phyloP scores from a whole-genome alignment of 2,329 filamentous ascomycete genomes.

The Sclerotinia sclerotiorum region DNA sequence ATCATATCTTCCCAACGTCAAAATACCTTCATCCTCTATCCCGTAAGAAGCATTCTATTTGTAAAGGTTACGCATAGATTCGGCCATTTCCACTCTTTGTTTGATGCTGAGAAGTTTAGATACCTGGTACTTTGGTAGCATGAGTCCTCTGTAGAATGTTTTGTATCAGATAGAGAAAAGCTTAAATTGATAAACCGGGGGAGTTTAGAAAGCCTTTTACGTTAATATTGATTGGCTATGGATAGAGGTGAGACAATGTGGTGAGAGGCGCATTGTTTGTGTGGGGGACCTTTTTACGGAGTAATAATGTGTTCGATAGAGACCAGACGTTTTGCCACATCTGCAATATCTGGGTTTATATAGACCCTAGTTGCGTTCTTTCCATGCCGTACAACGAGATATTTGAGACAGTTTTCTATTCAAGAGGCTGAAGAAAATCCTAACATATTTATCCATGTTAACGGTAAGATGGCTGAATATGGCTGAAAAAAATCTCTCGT shows the following conservation, averaged over 20 bases:
- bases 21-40: constrained; percentile 23
- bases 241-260: neutral
- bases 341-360: constrained; percentile 6
- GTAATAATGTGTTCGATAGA: neutral
- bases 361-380: constrained; percentile 16
- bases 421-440: neutral
- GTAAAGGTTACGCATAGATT: constrained; percentile 26
- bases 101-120: neutral
- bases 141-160: neutral
- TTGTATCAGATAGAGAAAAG: constrained; percentile 8
- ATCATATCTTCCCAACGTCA: constrained; percentile 1
- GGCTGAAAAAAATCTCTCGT: neutral
- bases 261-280: constrained; percentile 3
- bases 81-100: constrained; percentile 21
- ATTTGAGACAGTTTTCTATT: neutral
- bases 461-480: neutral
- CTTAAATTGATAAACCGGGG: neutral
- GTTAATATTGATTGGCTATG: constrained; percentile 13
- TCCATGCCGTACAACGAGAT: neutral
- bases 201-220: constrained; percentile 11
- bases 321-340: neutral
- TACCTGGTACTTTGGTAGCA: neutral
- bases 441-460: neutral
- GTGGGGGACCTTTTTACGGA: constrained; percentile 1
- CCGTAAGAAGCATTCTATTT: constrained; percentile 32